Base-by-base conservation (phyloP, 768 basidiomycete genomes). In the Stropharia rugosoannulata region DNA sequence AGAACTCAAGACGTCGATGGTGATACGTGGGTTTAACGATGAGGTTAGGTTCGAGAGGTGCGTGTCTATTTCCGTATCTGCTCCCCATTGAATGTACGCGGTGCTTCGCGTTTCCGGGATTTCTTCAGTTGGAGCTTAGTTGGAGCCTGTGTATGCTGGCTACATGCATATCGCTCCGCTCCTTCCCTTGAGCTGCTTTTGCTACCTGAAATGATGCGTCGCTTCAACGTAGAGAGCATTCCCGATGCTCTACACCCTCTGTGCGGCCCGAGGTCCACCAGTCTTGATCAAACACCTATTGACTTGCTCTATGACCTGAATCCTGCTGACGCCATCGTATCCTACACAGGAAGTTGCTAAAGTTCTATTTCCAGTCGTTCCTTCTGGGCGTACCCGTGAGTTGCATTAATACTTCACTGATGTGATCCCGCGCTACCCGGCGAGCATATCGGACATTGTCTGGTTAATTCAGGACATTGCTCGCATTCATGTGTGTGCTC, bases 331-430 rank as follows among this genome's bases (percentile, higher is more conserved):
- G 45, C 22, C 27, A 25, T 25, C 15, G 19, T 25, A 46, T 27
- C 25, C 56, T 42, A 46, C 45, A 29, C 66, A 93, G 90, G 68
- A 95, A 95, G 67, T 74, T 95, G n/a, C 81, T 95, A 55, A 94
- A 92, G 65, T 93, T 93, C 70, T 95, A 94, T 75, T 84, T 93
- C 57, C 93, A 95, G 65, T 94, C 92, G 1, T 95, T 93, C 69
- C 80, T 95, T 25, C 82, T 95, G 51, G 94, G 93, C 47, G 92
- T 95, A n/a, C 93, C 93, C 18, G 89, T 52, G 51, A 52, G 51
- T 35, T 11, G 32, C 38, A 57, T 51, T 40, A 40, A 29, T 46
- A 48, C 22, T 55, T 56, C 29, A 22, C 27, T 51, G 40, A 51
- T 39, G 47, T 55, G 40, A 15, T 19, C 40, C 45, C 45, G 45